Evolutionary conservation across 2,329 filamentous ascomycete species (phyloP), one percentile per base, ranked within the genome.

Genomic region (Penicillium psychrosexuale): DNA sequence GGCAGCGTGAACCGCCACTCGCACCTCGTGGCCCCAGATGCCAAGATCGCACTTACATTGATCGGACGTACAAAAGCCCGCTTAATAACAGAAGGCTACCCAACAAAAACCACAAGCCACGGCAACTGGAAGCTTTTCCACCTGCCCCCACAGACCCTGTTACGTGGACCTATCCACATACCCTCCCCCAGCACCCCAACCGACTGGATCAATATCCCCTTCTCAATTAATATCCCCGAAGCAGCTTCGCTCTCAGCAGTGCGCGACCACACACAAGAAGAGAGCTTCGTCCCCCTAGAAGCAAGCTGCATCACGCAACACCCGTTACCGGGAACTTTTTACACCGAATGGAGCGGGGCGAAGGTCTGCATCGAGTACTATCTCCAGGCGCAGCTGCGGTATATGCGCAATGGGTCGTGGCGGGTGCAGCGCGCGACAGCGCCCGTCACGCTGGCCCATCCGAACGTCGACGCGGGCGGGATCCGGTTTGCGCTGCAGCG

Each of bases 1-100:
- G 60, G 61, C 43, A 62, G 50, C 47, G 39, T 63, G 12, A 47
- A 53, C 8, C 54, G 59, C 27, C 46, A 38, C 11, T 31, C 36
- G 3, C 55, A 52, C 8, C 50, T 61, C 36, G 55, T 58, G 17
- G 33, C 59, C 12, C 51, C 57, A 8, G 48, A 58, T n/a, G 57
- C 59, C 27, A 53, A 31, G 3, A 53, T 51, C 8, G 28, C 39
- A 3, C 15, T 51, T 24, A 15, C 30, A 24, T 36, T 50, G n/a
- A 27, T 50, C 17, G 47, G 47, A 17, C 37, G n/a, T 5, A 11
- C 47, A 34, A 50, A 43, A 50, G 38, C 47, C 19, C 37, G 30
- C 19, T 1, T 43, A 8, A 33, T 24, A 43, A 43, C 30, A 34
- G 47, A 34, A 9, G 47, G 19, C 30, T 34, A 43, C n/a, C 30